Evolutionary conservation across 768 basidiomycete species (phyloP), one percentile per base, ranked within the genome.

Genomic region (Tulasnella sp.): DNA sequence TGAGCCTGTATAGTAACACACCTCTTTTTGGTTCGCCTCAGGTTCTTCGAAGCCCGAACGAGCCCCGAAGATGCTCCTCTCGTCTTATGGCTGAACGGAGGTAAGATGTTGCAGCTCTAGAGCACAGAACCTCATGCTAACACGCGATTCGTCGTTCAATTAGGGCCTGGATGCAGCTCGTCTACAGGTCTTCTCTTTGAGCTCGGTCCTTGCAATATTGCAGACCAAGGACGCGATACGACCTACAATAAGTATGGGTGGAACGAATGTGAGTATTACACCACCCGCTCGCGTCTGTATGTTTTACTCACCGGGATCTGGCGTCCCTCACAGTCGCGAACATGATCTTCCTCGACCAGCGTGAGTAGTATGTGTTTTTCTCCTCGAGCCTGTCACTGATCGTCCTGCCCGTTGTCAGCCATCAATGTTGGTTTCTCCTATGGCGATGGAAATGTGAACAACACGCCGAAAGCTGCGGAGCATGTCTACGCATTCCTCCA

Each of bases 381-480:
- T 83, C 83, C 34, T 11, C 14, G 24, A 34, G 18, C 64, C 80
- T 79, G 80, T 82, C 50, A 83, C 80, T 83, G 84, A 80, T 37
- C 31, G 20, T n/a, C 18, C 46, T 46, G 1, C n/a, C 34, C 20
- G 3, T 46, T 58, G 2, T 81, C 46, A 87, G 84, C 97, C 97
- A 90, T 97, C 83, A 91, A 93, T 79, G 97, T 98, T 54, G 97
- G 97, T 44, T 97, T 90, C 87, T 96, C 95, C 0, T 98, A 97
- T 84, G 90, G 91, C 18, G 92, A 93, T 54, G 92, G 92, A 50
- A 89, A 88, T 1, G 93, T 98, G 75, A 90, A 91, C 86, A 94
- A 90, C 72, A 94, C 92, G 78, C 95, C 95, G 5, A 92, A 92
- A 31, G 96, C 96, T 3, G 97, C 94, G 28, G 90, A 94, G 86